Base-by-base conservation (phyloP, 305 asterid genomes). In the Fraxinus platypoda region DNA sequence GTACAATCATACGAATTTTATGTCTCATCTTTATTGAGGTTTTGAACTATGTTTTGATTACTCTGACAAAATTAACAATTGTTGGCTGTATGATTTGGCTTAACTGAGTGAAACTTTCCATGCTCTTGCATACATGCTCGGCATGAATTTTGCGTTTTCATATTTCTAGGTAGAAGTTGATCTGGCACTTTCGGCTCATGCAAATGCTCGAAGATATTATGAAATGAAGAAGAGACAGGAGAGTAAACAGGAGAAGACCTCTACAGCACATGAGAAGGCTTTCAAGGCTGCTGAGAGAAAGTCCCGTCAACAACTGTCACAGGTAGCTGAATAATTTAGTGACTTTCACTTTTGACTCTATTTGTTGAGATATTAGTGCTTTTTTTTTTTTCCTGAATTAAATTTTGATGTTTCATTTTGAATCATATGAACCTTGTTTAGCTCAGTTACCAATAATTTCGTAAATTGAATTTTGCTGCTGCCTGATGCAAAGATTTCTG, bases 201-300 rank as follows among this genome's bases (percentile, higher is more conserved):
- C 99, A 26, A 95, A 95, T 93, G 98, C 99, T 85, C 95, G 99
- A 74, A 91, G 94, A 66, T 95, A 95, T 91, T 95, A 93, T 87
- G 99, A 90, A 81, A 90, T 88, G 97, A 95, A 95, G 92, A 95
- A 94, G 90, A 94, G 57, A 88, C 98, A 93, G 89, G 98, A 95
- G 87, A 94, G 83, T 89, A 95, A 95, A 87, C 99, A 95, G 91
- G 99, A 90, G 84, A 95, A 95, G 88, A 95, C 99, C 76, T 43
- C 90, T 64, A 90, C 97, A 75, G 95, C 98, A n/a, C 98, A 94
- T 86, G 99, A 91, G 87, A 94, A 94, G 91, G 98, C 98, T 83
- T 93, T 95, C 81, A 94, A 92, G 90, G 99, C 99, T 83, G 99
- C 98, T 82, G 99, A 94, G 92, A 90, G 88, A 81, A 95, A 95